These are phyloP conservation scores for Heliosperma pusillum DNA, from an alignment of 148 eudicot genomes.

Conservation along the genomic window DNA sequence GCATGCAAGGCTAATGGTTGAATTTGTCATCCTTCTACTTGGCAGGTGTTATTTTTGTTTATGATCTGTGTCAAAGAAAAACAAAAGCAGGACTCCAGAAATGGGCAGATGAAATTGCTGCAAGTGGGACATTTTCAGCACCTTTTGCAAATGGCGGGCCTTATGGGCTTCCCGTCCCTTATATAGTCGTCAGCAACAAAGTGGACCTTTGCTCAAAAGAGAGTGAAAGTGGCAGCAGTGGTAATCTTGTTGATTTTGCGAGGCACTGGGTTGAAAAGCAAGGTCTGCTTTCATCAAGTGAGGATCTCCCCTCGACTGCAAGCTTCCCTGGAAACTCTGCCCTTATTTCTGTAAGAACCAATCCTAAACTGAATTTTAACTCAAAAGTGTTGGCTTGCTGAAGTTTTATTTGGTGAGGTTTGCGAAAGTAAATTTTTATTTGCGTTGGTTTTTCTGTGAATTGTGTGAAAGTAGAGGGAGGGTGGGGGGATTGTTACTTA, in stretches of 20 bases:
- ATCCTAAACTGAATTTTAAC: neutral
- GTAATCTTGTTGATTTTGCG: constrained; percentile 87
- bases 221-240: constrained; percentile 68
- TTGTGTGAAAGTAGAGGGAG: too few relatives aligned
- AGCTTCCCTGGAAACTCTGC: constrained; percentile 78
- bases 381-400: neutral
- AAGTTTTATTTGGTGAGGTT: neutral
- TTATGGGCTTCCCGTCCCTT: constrained; percentile 91
- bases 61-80: constrained; percentile 72
- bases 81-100: constrained; percentile 77
- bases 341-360: constrained; percentile 60
- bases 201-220: constrained; percentile 76
- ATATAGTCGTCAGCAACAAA: constrained; percentile 78
- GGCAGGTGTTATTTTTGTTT: constrained; percentile 81
- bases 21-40: neutral
- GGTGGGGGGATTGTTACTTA: too few relatives aligned
- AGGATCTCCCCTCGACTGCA: constrained; percentile 77
- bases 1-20: neutral
- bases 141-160: constrained; percentile 77
- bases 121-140: constrained; percentile 77
- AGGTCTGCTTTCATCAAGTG: constrained; percentile 75
- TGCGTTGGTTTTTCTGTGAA: too few relatives aligned
- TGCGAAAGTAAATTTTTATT: too few relatives aligned
- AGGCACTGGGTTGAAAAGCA: constrained; percentile 96
- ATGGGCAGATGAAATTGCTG: constrained; percentile 82